A percentile compares a stretch with the other conserved stretches of the same genome.
phyloP scores from a whole-genome alignment of 2,329 filamentous ascomycete genomes.

The Arthrinium puccinioides region DNA sequence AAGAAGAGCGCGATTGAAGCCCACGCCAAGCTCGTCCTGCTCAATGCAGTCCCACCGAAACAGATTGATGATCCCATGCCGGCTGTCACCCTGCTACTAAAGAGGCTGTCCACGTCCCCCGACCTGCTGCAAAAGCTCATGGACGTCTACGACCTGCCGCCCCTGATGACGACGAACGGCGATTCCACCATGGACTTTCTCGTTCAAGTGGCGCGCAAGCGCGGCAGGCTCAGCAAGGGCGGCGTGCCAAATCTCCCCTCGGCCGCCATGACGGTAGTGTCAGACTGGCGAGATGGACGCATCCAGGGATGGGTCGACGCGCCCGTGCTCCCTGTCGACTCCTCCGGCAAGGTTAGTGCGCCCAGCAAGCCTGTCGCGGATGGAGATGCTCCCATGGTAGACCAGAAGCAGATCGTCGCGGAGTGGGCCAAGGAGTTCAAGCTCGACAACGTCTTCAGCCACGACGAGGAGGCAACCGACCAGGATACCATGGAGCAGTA shows the following conservation, averaged over 20 bases:
- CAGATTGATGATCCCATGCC: constrained; percentile 90
- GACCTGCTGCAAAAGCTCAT: constrained; percentile 74
- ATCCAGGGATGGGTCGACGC: constrained; percentile 89
- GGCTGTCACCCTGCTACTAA: constrained; percentile 77
- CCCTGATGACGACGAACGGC: constrained; percentile 61
- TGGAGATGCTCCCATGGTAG: constrained; percentile 29
- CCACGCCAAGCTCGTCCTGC: constrained; percentile 76
- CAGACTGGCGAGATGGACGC: constrained; percentile 92
- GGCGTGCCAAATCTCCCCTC: constrained; percentile 83
- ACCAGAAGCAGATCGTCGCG: constrained; percentile 62
- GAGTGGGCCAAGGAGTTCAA: constrained; percentile 95
- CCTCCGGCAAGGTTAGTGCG: constrained; percentile 14
- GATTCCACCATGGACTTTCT: constrained; percentile 85
- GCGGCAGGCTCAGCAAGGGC: constrained; percentile 79
- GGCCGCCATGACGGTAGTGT: constrained; percentile 87
- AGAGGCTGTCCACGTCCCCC: constrained; percentile 65
- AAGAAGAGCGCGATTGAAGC: constrained; percentile 59
- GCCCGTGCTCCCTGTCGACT: constrained; percentile 56
- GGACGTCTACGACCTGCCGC: constrained; percentile 75
- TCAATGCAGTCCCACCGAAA: constrained; percentile 89
- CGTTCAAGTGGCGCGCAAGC: constrained; percentile 88
- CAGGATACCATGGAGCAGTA: constrained; percentile 48
- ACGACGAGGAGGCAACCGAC: constrained; percentile 34
- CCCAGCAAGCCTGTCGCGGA: constrained; percentile 17
- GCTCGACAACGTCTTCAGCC: constrained; percentile 85